phyloP scores from a whole-genome alignment of 352 stramenopile species.

The Discostella stelligera region DNA sequence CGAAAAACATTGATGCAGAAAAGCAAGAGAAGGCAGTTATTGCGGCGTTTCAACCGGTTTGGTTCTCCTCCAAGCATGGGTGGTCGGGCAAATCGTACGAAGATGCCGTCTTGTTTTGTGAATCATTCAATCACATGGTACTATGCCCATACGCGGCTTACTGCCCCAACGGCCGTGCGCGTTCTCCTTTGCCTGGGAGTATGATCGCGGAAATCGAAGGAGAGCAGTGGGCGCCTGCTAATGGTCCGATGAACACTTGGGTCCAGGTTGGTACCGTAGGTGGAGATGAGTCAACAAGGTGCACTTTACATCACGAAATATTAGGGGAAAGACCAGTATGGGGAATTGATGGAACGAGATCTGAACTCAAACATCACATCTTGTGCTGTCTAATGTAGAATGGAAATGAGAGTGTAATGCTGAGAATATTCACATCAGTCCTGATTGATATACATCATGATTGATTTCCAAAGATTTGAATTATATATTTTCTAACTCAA shows the following conservation, averaged over 20 bases:
- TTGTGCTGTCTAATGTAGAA: constrained; percentile 52
- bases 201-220: constrained; percentile 37
- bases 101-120: constrained; percentile 40
- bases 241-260: constrained; percentile 51
- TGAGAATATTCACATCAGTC: too few species aligned
- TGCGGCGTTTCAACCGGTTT: constrained; percentile 44
- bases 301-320: constrained; percentile 47
- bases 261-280: constrained; percentile 39
- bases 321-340: constrained; percentile 41
- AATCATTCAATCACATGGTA: constrained; percentile 53
- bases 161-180: constrained; percentile 31
- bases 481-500: too few species aligned
- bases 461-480: too few species aligned
- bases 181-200: constrained; percentile 33
- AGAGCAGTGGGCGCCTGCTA: constrained; percentile 47
- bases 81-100: constrained; percentile 39
- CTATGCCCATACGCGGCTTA: constrained; percentile 47
- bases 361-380: constrained; percentile 51
- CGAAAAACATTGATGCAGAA: constrained; percentile 30
- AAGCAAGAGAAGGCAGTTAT: constrained; percentile 52
- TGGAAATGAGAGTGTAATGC: not conserved
- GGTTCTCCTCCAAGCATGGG: constrained; percentile 42
- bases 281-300: constrained; percentile 28
- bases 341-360: constrained; percentile 38
- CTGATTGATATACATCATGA: too few species aligned